Base-by-base conservation (phyloP, 345 rosid genomes). In the Gossypium thurberi region DNA sequence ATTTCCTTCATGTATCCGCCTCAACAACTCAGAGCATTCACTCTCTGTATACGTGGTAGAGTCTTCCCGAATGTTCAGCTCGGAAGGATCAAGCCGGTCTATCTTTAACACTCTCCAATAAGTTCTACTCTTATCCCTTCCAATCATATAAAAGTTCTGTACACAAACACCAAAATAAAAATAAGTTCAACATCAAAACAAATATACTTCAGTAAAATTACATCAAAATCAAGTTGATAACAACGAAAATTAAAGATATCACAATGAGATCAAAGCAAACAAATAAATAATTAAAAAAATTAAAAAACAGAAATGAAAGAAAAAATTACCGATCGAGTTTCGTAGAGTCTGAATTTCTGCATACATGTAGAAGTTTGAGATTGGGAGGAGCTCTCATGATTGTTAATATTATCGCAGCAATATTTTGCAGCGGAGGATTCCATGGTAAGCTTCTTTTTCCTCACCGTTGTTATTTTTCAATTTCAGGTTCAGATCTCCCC, bases 1-100 rank as follows among this genome's bases (percentile, higher is more conserved):
- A 85, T 96, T 96, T 64, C 99, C 99, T 83, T 93, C 98, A 14
- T 92, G 89, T 81, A 96, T 88, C 78, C 97, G 90, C 76, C 87
- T 87, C 52, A 96, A 81, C 77, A 96, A 73, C 70, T 93, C 97
- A 33, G 83, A 85, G 70, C 96, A 91, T 81, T 95, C 89, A 3
- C 79, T 65, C 75, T 91, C 91, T 0, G 92, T 77, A 69, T 95
- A 95, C 0, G 86, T 83, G 57, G 97, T 88, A 21, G 96, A 77
- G 81, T 91, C 99, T 83, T 95, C 99, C 18, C 80, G 84, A 71
- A 95, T 72, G 70, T 82, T 89, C 61, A 95, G 85, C 83, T 95
- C 96, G 4, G 87, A 83, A 3, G 89, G 89, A 67, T 91, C 93
- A 9, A 84, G 78, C 44, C 98, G 79, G 79, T 86, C 89, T 80